phyloP scores from a whole-genome alignment of 2,329 filamentous ascomycete species.

The Corinectria fuckeliana region DNA sequence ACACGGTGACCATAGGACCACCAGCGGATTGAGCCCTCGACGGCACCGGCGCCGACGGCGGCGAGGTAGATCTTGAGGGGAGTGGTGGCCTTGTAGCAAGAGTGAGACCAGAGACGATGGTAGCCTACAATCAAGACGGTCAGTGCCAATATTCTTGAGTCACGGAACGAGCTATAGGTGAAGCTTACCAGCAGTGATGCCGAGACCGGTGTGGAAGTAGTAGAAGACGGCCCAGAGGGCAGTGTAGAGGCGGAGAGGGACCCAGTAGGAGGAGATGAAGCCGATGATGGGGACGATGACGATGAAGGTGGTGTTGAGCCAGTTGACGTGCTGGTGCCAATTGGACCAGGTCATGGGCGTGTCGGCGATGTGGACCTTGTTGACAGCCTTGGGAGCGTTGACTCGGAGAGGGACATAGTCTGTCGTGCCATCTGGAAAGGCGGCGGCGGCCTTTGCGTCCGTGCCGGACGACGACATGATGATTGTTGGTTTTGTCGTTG shows the following conservation, averaged over 20 bases:
- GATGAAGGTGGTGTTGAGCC: constrained; percentile 87
- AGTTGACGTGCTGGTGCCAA: constrained; percentile 94
- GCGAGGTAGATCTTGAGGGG: constrained; percentile 85
- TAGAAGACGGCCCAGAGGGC: constrained; percentile 76
- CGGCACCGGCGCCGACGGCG: constrained; percentile 80
- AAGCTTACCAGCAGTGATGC: constrained; percentile 74
- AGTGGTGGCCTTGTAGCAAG: constrained; percentile 77
- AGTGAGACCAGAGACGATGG: constrained; percentile 85
- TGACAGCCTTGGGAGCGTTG: constrained; percentile 24
- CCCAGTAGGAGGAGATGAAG: constrained; percentile 77
- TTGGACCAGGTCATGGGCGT: constrained; percentile 80
- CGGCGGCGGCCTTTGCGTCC: constrained; percentile 48
- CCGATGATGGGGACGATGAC: constrained; percentile 78
- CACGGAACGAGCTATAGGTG: background rate
- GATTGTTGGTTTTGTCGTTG: constrained; percentile 11
- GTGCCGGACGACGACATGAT: constrained; percentile 49
- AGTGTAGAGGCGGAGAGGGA: constrained; percentile 75
- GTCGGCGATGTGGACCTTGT: constrained; percentile 78
- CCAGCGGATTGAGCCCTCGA: constrained; percentile 87
- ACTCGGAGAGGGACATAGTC: constrained; percentile 60
- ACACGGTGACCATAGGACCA: constrained; percentile 87
- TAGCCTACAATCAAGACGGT: constrained; percentile 36
- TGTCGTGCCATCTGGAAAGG: constrained; percentile 60
- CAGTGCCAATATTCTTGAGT: constrained; percentile 4
- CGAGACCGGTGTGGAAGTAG: constrained; percentile 84